A percentile compares a stretch with the other conserved stretches of the same genome.
Conservation (phyloP, 768 basidiomycete species). For the Paxillus involutus region DNA sequence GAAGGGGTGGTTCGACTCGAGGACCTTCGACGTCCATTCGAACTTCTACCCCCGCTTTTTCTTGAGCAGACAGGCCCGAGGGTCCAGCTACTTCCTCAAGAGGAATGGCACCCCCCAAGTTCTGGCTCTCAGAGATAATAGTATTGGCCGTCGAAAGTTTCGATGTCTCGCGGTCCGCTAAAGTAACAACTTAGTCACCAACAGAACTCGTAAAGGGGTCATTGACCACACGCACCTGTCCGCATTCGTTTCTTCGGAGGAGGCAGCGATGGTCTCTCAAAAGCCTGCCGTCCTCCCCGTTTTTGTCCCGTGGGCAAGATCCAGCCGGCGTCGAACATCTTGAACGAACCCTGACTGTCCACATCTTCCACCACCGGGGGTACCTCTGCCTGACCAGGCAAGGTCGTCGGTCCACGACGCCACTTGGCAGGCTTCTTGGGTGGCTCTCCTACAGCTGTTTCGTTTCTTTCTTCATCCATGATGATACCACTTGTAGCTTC, state of each 20-base stretch:
- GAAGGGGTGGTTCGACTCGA: conserved; percentile 3
- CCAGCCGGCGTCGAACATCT: conserved; percentile 85
- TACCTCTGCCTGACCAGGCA: conserved; percentile 35
- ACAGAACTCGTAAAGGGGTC: background rate
- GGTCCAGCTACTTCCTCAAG: conserved; percentile 26
- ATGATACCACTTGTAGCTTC: conserved; percentile 28
- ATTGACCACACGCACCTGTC: conserved; percentile 34
- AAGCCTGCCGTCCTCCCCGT: conserved; percentile 54
- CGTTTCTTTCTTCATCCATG: conserved; percentile 5
- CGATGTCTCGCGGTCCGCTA: conserved; percentile 38
- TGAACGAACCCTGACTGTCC: conserved; percentile 72
- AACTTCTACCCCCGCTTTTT: conserved; percentile 15
- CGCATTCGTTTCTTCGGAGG: conserved; percentile 59
- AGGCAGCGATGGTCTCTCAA: conserved; percentile 44
- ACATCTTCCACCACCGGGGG: conserved; percentile 70
- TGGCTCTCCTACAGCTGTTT: conserved; percentile 10
- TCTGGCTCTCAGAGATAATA: conserved; percentile 46
- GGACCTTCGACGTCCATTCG: conserved; percentile 14
- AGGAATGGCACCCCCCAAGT: conserved; percentile 25
- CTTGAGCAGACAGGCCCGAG: conserved; percentile 21
- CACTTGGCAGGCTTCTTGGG: conserved; percentile 28
- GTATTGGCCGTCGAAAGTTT: conserved; percentile 49
- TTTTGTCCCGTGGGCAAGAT: conserved; percentile 75
- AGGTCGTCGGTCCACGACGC: conserved; percentile 12
- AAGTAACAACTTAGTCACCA: background rate